Conservation (phyloP, 352 stramenopile genomes). For the Phytophthora chlamydospora region DNA sequence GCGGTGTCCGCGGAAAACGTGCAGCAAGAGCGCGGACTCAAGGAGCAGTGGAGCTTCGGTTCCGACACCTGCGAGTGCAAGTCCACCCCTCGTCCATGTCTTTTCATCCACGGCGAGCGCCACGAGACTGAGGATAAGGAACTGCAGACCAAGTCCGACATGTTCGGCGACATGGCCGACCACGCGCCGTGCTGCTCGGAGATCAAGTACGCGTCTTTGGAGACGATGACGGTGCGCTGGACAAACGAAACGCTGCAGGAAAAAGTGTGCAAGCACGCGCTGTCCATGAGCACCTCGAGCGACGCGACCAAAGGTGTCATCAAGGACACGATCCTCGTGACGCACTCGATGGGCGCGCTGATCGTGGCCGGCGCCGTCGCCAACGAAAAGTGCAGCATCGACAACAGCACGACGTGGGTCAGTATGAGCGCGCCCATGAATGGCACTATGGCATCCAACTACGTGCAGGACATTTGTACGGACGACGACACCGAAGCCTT, state of each 20-base stretch:
- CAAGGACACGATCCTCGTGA: constrained; percentile 50
- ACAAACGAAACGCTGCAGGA: constrained; percentile 40
- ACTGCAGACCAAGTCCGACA: constrained; percentile 28
- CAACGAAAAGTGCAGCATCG: constrained; percentile 53
- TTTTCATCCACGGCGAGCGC: constrained; percentile 52
- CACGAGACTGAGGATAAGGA: constrained; percentile 23
- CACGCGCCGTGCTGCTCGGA: constrained; percentile 50
- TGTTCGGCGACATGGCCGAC: constrained; percentile 41
- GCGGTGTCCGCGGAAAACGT: constrained; percentile 6
- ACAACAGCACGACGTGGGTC: constrained; percentile 48
- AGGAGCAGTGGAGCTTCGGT: constrained; percentile 27
- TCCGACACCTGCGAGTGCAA: constrained; percentile 36
- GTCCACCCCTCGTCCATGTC: constrained; percentile 39
- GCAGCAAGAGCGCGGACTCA: constrained; percentile 4
- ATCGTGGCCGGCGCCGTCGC: constrained; percentile 48
- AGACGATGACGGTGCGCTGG: constrained; percentile 44
- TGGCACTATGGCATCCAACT: constrained; percentile 53
- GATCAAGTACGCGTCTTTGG: constrained; percentile 42
- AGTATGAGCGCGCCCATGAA: constrained; percentile 53
- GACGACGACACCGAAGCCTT: constrained; percentile 39
- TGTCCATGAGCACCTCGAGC: constrained; percentile 37
- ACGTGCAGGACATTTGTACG: constrained; percentile 43
- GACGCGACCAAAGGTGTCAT: constrained; percentile 19
- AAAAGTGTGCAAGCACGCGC: constrained; percentile 38
- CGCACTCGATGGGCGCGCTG: constrained; percentile 56